Evolutionary conservation across 2,329 filamentous ascomycete genomes (phyloP).

Genomic region (Aurifilum marmelostoma): DNA sequence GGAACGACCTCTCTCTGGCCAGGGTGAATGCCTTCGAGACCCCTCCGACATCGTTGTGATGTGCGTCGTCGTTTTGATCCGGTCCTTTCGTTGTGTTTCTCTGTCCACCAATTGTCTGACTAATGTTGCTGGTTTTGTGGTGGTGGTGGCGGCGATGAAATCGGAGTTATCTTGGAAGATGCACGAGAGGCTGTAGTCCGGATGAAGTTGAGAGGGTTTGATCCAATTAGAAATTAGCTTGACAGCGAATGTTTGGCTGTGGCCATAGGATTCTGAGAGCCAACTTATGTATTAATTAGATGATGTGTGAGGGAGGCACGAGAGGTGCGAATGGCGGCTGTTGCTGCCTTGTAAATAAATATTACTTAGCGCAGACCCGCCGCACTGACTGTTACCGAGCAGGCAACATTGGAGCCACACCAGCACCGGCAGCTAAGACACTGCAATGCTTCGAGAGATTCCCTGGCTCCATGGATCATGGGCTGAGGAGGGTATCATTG

Average conservation of each 20-base stretch:
- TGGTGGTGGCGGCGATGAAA: not conserved
- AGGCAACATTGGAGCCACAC: not conserved
- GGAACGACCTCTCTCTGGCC: conserved; percentile 12
- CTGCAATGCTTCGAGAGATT: not conserved
- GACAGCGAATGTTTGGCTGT: not conserved
- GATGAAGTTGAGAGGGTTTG: not conserved
- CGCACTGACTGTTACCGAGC: not conserved
- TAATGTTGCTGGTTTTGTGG: not conserved
- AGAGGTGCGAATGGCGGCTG: conserved; percentile 2
- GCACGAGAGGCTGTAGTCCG: not conserved
- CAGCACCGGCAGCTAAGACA: not conserved
- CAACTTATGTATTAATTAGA: not conserved
- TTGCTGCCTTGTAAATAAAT: conserved; percentile 21
- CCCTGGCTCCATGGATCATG: not conserved
- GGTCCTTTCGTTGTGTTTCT: not conserved
- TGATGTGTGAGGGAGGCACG: conserved; percentile 5
- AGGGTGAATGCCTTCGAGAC: conserved; percentile 17
- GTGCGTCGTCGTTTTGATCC: too few relatives aligned
- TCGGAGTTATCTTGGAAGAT: not conserved
- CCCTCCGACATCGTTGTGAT: conserved; percentile 11
- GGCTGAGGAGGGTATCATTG: conserved; percentile 17
- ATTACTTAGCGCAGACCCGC: conserved; percentile 22
- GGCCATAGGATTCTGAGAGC: not conserved
- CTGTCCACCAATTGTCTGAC: not conserved
- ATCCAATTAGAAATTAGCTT: not conserved